Evolutionary conservation across 805 yeast genomes (phyloP), one percentile per base, ranked within the genome.

Genomic region (Dipodascus geniculatus): DNA sequence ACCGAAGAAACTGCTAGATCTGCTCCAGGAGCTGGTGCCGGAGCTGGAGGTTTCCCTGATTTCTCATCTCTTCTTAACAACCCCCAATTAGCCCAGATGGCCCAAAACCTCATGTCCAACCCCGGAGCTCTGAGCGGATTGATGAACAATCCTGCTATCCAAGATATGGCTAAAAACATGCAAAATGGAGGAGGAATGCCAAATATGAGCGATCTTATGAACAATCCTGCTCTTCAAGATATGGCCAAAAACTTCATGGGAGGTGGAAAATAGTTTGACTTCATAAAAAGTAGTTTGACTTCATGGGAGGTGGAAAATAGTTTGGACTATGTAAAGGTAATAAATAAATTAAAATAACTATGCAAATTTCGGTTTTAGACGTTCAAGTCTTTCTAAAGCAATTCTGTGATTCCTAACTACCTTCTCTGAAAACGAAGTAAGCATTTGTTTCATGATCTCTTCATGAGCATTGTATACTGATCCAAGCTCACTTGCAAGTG

Each of bases 51-150:
- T 22, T 78, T 82, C 74, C 82, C 87, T 60, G 76, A 79, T 59
- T 73, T 88, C 54, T 74, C 80, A 50, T 79, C 82, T 28, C 68
- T 90, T 72, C 76, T 90, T 83, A 82, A 78, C 69, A 89, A 90
- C 70, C 99, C 99, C n/a, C 91, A 83, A 69, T 69, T 91, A 57
- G 84, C 84, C 84, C 85, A 83, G 68, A 89, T 89, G 67, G 96
- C 96, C 48, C 90, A 85, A 69, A 78, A 79, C 64, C 75, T 88
- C 81, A 87, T 88, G 96, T 79, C 81, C 52, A 82, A 89, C 66
- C 96, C 97, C 38, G 76, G 72, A 35, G 87, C 93, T 50, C 71
- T 89, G 74, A 74, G 72, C 56, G 80, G 81, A 50, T 71, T 90
- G 65, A 79, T 90, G 87, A 79, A 72, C 68, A 85, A 87, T 68